Evolutionary conservation across 1,284 basidiomycete species (phyloP), one percentile per base, ranked within the genome.

Genomic region (Boletellus dicymbophilus): DNA sequence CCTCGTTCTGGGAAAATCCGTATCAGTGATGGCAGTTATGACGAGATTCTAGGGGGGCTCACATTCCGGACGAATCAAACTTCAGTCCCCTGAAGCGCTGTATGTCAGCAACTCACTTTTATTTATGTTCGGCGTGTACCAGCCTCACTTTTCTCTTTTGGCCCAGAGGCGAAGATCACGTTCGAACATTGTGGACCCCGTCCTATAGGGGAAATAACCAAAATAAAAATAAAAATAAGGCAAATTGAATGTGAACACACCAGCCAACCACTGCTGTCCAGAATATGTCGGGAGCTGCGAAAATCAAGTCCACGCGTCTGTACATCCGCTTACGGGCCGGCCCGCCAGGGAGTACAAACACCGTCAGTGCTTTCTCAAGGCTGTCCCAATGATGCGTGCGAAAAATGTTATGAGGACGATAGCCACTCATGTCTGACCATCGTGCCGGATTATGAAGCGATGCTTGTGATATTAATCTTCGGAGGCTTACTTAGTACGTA

Each of bases 241-340:
- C 44, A n/a, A 30, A 25, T 33, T 28, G 46, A 27, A 38, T 30
- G 7, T 21, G 37, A 22, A 43, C 20, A 56, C 49, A 86, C 88
- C 89, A 92, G 33, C 91, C 90, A 21, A 89, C 74, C 2, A 93
- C 79, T 1, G 88, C 88, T 0, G 84, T 85, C 83, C 88, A 91
- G 59, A 90, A 92, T 0, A 82, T 73, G 49, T 80, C 76, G 11
- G 83, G 82, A 1, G 76, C 71, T 2, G 82, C 81, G 61, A 89
- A 88, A 51, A 92, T 89, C 36, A 93, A 65, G 62, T 93, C 91
- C 18, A 93, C 68, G 9, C 88, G 77, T 28, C 88, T 74, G 58
- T 84, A 75, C 8, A 74, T 60, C 20, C 67, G 72, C 33, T 62
- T 66, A 22, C 62, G 55, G 18, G 60, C 41, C 38, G 52, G 45